Evolutionary conservation across 805 yeast species (phyloP).

Genomic region (Starmerella stellata): DNA sequence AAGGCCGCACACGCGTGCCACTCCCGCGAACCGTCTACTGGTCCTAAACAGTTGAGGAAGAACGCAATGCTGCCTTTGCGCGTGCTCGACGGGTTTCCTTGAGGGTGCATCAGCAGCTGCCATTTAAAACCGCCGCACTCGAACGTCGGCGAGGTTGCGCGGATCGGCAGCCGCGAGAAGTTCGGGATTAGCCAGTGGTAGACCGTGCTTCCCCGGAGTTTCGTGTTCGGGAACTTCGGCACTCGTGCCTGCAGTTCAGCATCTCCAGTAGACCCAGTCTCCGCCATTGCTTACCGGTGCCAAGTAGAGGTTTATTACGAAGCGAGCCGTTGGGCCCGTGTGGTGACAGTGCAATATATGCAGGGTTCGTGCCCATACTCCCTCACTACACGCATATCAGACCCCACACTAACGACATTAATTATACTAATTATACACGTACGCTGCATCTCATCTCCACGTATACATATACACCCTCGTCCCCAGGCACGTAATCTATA

Average conservation of each 20-base stretch:
- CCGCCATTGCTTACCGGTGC: not conserved
- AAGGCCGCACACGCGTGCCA: conserved; percentile 63
- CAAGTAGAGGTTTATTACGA: too few relatives aligned
- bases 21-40: not conserved
- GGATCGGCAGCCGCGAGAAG: conserved; percentile 24
- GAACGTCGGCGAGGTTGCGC: conserved; percentile 21
- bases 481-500: too few relatives aligned
- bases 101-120: conserved; percentile 58
- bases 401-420: too few relatives aligned
- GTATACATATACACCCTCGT: too few relatives aligned
- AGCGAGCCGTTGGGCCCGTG: too few relatives aligned
- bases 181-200: conserved; percentile 22
- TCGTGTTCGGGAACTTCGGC: conserved; percentile 10
- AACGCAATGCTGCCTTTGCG: conserved; percentile 35
- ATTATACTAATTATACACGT: too few relatives aligned
- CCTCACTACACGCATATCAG: too few relatives aligned
- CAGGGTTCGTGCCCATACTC: too few relatives aligned
- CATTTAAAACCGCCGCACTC: conserved; percentile 20
- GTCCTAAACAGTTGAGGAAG: conserved; percentile 54
- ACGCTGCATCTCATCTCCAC: too few relatives aligned
- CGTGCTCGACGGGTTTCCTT: conserved; percentile 39
- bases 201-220: conserved; percentile 13
- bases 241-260: not conserved
- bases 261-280: too few relatives aligned
- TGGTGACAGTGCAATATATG: too few relatives aligned